These are phyloP conservation scores for Irineochytrium annulatum DNA, from an alignment of 192 early-diverging fungal genomes.

Conservation along the genomic window DNA sequence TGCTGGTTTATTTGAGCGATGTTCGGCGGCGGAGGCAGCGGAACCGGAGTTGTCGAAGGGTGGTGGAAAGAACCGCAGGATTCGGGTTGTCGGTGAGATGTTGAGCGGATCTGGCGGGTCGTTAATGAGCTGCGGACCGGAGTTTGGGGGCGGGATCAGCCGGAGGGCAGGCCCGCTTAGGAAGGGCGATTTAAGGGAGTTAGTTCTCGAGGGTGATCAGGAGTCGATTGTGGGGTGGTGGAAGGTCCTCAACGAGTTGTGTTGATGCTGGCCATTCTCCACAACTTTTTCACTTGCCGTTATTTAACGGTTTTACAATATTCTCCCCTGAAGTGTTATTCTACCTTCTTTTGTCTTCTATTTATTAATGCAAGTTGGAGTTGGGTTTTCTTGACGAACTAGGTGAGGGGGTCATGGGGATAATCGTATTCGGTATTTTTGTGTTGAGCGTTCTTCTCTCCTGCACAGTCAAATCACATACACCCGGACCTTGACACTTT, in stretches of 20 bases:
- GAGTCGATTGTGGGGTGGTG: not conserved
- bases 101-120: not conserved
- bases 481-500: too few species aligned
- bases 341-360: too few species aligned
- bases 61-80: not conserved
- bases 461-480: too few species aligned
- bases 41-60: not conserved
- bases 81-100: not conserved
- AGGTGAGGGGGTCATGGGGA: too few species aligned
- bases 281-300: too few species aligned
- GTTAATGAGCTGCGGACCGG: not conserved
- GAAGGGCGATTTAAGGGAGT: not conserved
- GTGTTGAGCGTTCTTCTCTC: too few species aligned
- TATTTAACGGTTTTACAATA: too few species aligned
- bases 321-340: too few species aligned
- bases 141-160: not conserved
- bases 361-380: too few species aligned
- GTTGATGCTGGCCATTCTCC: too few species aligned
- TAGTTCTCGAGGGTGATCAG: conserved; percentile 4
- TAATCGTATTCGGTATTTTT: too few species aligned
- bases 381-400: too few species aligned
- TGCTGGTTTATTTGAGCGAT: not conserved
- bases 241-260: conserved; percentile 5
- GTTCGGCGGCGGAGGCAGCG: not conserved
- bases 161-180: not conserved